Base-by-base conservation (phyloP, 2,329 filamentous ascomycete species). In the Aureobasidium sp. region DNA sequence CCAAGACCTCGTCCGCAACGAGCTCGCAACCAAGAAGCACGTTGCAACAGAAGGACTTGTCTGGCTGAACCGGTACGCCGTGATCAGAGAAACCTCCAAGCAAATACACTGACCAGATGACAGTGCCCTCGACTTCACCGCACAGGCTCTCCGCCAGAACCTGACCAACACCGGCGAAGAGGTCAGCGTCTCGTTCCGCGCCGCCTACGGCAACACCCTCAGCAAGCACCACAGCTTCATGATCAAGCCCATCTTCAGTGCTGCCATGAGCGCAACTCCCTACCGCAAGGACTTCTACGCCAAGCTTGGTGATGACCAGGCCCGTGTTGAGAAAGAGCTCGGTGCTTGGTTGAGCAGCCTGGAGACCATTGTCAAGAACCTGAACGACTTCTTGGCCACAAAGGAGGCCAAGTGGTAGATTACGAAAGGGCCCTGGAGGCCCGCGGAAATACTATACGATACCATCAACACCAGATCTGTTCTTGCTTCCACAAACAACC, bases 51-150 rank as follows among this genome's bases (percentile, higher is more conserved):
- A 97, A 78, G 94, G 92, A 60, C 82, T 97, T 57, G 76, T 97
- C 64, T 99, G 94, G 94, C 83, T 97, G 65, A 83, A 87, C 68
- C 89, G 93, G 90, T 95, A 82, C 64, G 82, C 68, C 56, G 62
- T 25, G 61, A 49, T 58, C 63, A 29, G 31, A 53, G 17, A 49
- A 41, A 45, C 45, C 31, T 60, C 27, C 49, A 49, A 11, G 7
- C 31, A 22, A 15, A 6, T n/a, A 5, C 36, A 36, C 41, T 51
- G 52, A 27, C 37, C 44, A 51, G 41, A n/a, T 12, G 9, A 41
- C 69, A 96, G 92, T 65, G 94, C 89, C 64, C 89, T 97, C 71
- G 91, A 97, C 73, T 99, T 99, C 80, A 97, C 93, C 67, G 86
- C 87, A 72, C 86, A 90, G 75, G 89, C 89, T 64, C 86, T 99